Evolutionary conservation across 1,139 yeast species (phyloP).

Genomic region (Candida albicans): DNA sequence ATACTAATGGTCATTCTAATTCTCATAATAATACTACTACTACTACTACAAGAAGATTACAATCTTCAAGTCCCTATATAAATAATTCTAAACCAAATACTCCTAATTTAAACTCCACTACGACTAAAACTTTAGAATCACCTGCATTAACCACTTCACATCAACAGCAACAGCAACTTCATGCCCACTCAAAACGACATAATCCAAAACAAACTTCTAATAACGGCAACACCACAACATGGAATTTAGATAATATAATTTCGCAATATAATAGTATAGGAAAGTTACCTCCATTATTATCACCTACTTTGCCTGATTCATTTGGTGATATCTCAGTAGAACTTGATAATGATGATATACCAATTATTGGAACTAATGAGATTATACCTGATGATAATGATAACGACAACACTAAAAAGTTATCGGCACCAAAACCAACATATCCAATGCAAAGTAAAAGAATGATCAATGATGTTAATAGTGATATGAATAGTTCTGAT

Average conservation of each 20-base stretch:
- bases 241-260: constrained; percentile 47
- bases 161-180: too few species aligned
- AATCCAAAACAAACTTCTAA: constrained; percentile 1
- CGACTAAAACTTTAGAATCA: neutral
- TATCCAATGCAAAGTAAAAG: constrained; percentile 10
- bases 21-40: too few species aligned
- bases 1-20: neutral
- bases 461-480: constrained; percentile 5
- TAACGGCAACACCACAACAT: constrained; percentile 16
- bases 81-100: constrained; percentile 14
- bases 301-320: constrained; percentile 41
- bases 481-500: constrained; percentile 4
- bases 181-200: too few species aligned
- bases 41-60: constrained; percentile 15
- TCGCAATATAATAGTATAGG: constrained; percentile 37
- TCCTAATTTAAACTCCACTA: constrained; percentile 7
- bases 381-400: neutral
- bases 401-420: neutral
- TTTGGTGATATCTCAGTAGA: constrained; percentile 4
- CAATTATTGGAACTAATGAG: neutral
- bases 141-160: neutral
- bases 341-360: neutral
- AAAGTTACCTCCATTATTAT: constrained; percentile 38
- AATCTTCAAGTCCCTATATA: constrained; percentile 20
- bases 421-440: constrained; percentile 11